Base-by-base conservation (phyloP, 768 basidiomycete genomes). In the Suillus brevipes region DNA sequence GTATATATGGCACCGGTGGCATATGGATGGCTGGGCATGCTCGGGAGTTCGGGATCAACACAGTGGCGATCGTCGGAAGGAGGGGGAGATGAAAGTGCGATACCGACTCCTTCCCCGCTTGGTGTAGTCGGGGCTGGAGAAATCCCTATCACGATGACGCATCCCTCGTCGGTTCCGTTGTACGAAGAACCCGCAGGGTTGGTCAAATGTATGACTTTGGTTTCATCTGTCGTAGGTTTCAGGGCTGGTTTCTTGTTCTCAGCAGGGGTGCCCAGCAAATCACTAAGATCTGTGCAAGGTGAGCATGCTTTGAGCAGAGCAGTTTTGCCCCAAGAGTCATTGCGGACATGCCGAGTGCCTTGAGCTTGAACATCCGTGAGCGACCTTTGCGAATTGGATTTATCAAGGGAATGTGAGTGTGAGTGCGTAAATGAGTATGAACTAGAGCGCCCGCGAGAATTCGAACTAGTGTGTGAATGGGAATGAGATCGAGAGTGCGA, bases 61-160 rank as follows among this genome's bases (percentile, higher is more conserved):
- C 36, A 65, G 7, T 60, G 56, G 40, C 64, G 56, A 31, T 73
- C 71, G 5, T 76, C 77, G 7, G 62, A 50, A 14, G 66, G 65
- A 8, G 73, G 70, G 0, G 81, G 78, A 2, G 80, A 74, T 5
- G 82, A 78, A 37, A 84, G 72, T 6, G 83, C 84, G 61, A 84
- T 76, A 13, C 83, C 83, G 1, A 85, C 76, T 13, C 40, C 71
- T 49, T 75, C 72, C 16, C 66, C 70, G 7, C 68, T 71, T 18
- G 59, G 60, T 12, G 67, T 71, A 1, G 70, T 74, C 12, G 78
- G 79, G 7, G 74, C 70, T 1, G 78, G 76, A 18, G 80, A 79
- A 1, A 63, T 59, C 42, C 71, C 69, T 50, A 63, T 64, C 38
- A 66, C 28, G 37, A 55, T 13, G n/a, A 68, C 65, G 31, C n/a